Evolutionary conservation across 2,329 filamentous ascomycete species (phyloP).

Genomic region (Aspergillus awamori): DNA sequence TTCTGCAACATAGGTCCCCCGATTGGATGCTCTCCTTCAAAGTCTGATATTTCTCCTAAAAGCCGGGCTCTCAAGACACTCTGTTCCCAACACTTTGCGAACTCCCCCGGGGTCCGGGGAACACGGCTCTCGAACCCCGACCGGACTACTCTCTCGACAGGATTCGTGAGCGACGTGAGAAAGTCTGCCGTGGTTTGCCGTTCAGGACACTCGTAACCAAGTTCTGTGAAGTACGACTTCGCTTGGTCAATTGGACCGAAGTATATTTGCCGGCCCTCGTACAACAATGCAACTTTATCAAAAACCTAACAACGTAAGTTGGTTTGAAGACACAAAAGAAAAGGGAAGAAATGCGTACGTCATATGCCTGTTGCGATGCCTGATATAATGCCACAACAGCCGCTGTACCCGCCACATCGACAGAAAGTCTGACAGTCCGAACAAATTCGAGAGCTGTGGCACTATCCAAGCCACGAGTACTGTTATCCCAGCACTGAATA

Average conservation of each 20-base stretch:
- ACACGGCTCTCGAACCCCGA: conserved; percentile 36
- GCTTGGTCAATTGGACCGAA: conserved; percentile 60
- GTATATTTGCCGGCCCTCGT: conserved; percentile 54
- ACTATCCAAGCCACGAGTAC: conserved; percentile 43
- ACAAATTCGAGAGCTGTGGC: conserved; percentile 58
- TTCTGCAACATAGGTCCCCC: conserved; percentile 33
- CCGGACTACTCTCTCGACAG: conserved; percentile 8
- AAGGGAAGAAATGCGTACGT: background rate
- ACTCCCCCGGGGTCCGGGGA: conserved; percentile 54
- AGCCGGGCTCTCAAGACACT: conserved; percentile 33
- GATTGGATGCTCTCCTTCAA: background rate
- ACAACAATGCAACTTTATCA: conserved; percentile 56
- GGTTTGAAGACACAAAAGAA: background rate
- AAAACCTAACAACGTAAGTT: background rate
- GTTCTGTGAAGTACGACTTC: conserved; percentile 64
- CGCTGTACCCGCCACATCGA: background rate
- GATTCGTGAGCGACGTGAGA: conserved; percentile 4
- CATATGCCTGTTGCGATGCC: background rate
- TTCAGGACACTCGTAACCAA: conserved; percentile 67
- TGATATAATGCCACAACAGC: background rate
- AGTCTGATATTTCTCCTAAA: conserved; percentile 11
- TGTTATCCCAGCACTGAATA: conserved; percentile 42
- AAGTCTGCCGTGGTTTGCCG: conserved; percentile 55
- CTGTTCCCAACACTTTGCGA: conserved; percentile 58
- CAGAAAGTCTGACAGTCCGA: conserved; percentile 32